These are phyloP conservation scores for Neopestalotiopsis sp. DNA, from an alignment of 2,329 filamentous ascomycete genomes.

Conservation along the genomic window DNA sequence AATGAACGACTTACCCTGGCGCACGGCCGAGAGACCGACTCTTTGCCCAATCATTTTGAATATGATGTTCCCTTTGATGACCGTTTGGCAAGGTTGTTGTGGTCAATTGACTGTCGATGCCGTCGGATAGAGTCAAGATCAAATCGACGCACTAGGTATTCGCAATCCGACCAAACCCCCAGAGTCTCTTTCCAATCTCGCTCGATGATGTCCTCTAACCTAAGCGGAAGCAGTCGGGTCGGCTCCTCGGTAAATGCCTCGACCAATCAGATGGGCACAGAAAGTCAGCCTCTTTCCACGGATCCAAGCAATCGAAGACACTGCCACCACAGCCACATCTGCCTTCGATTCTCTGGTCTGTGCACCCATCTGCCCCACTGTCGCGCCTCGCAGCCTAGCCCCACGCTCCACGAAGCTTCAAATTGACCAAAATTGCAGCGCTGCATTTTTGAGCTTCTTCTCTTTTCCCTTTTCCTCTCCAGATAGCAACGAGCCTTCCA, in stretches of 20 bases:
- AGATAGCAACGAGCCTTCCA: slow-evolving; percentile 58
- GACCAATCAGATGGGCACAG: slow-evolving; percentile 10
- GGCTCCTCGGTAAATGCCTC: slow-evolving; percentile 20
- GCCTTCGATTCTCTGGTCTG: background rate
- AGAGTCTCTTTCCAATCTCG: background rate
- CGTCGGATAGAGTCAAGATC: background rate
- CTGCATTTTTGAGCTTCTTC: slow-evolving; percentile 18
- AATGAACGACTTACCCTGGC: slow-evolving; percentile 54
- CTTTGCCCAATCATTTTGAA: slow-evolving; percentile 61
- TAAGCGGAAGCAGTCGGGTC: slow-evolving; percentile 17
- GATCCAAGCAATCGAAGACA: background rate
- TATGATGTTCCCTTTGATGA: background rate
- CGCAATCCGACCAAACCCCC: background rate
- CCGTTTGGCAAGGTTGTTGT: background rate
- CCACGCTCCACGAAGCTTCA: background rate
- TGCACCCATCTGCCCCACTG: background rate
- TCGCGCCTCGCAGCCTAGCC: background rate
- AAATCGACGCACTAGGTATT: background rate
- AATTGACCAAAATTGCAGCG: background rate
- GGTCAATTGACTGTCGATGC: slow-evolving; percentile 2
- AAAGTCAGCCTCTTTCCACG: slow-evolving; percentile 17
- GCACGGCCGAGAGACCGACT: slow-evolving; percentile 63
- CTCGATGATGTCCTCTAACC: slow-evolving; percentile 10
- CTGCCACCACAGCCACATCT: background rate
- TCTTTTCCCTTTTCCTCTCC: slow-evolving; percentile 41